Evolutionary conservation across 306 rosid genomes (phyloP), one percentile per base, ranked within the genome.

Genomic region (Hylodesmum podocarpum): DNA sequence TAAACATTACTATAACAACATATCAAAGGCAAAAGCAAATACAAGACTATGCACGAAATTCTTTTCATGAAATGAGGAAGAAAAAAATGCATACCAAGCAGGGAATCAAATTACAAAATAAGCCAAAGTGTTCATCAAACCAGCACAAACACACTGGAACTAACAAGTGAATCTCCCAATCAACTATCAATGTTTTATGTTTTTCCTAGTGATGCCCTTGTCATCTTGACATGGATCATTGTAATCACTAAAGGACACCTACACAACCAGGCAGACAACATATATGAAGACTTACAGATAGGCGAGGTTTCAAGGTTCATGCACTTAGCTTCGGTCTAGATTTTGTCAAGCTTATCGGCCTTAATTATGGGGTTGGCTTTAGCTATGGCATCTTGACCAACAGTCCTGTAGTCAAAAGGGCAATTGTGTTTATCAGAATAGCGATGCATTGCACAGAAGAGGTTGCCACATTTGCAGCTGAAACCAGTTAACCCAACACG

Each of bases 401-500:
- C 82, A 61, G 84, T 70, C 58, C 77, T 78, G 64, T 89, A 88
- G 80, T 91, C 95, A 55, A 85, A 89, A 15, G 87, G 72, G 70
- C 95, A 91, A 19, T 80, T 84, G 16, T 91, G 93, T 81, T 89
- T 88, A 62, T 91, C 94, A 4, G 94, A 86, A 69, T 89, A 91
- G 15, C 91, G 94, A 80, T 91, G 97, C 44, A 16, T 51, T 9
- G 92, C 70, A 57, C 94, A 91, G 57, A 87, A 91, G 66, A 87
- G 61, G 54, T 83, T 80, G 51, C 92, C 94, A 74, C 93, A 91
- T 83, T 82, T 91, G 87, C 97, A 91, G 77, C 80, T 83, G 86
- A 91, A 91, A 50, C 97, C 94, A 33, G 94, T 88, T 79, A 91
- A 64, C 67, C 92, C 94, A 49, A 91, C 91, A 25, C 94, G 94